These are phyloP conservation scores for Calonectria pauciramosa DNA, from an alignment of 2,329 filamentous ascomycete species.

Conservation along the genomic window DNA sequence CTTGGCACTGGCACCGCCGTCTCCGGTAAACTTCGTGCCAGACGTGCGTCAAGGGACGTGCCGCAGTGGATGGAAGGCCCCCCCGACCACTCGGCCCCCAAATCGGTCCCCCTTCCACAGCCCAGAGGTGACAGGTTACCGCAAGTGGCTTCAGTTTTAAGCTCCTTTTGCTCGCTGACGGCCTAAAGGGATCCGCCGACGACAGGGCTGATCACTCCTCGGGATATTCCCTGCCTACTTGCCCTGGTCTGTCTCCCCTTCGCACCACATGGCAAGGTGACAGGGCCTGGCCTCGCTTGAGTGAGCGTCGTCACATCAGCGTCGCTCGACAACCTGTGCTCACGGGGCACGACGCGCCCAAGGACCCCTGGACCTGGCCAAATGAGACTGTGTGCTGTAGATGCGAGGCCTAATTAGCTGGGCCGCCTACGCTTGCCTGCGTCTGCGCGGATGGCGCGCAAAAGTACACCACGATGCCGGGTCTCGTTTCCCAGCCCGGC, in stretches of 20 bases:
- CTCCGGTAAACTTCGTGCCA: background rate
- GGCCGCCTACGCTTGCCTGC: background rate
- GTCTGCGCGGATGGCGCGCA: background rate
- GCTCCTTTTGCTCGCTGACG: background rate
- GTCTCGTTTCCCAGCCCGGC: background rate
- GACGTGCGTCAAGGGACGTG: background rate
- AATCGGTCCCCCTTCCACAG: background rate
- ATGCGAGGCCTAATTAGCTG: slow-evolving; percentile 8
- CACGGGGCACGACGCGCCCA: background rate
- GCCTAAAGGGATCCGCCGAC: background rate
- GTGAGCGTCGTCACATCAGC: background rate
- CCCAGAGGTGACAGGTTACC: background rate
- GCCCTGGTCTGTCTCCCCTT: background rate
- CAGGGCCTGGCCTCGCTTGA: background rate
- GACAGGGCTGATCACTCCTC: slow-evolving; percentile 15
- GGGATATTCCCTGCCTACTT: background rate
- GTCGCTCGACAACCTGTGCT: background rate
- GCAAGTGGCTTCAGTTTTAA: background rate
- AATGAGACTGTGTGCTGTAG: slow-evolving; percentile 5
- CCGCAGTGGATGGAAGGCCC: background rate
- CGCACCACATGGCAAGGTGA: slow-evolving; percentile 15
- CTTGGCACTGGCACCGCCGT: background rate
- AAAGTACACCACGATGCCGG: background rate
- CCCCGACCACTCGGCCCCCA: background rate
- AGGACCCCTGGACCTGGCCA: slow-evolving; percentile 2